Percentiles rank a stretch among this genome's conserved stretches.
Conservation (phyloP, 768 basidiomycete genomes). For the Boletus tomentosulus region DNA sequence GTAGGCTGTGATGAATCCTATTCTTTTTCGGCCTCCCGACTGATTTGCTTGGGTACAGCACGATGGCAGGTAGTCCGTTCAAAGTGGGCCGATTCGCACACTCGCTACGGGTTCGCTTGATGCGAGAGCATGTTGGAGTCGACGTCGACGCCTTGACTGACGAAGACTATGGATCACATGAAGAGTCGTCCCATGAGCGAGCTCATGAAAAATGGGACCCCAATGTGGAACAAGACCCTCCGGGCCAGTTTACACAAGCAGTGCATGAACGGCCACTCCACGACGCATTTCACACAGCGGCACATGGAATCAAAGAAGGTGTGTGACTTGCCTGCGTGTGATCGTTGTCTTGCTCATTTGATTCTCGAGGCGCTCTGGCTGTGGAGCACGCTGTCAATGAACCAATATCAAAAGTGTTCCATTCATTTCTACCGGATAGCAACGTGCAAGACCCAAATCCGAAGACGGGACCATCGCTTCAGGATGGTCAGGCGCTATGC, state of each 20-base stretch:
- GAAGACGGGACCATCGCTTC: conserved; percentile 34
- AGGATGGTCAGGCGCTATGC: conserved; percentile 50
- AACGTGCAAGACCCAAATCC: neutral
- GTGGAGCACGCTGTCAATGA: conserved; percentile 37
- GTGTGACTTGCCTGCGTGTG: conserved; percentile 2
- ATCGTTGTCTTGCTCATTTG: conserved; percentile 2
- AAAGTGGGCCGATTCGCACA: conserved; percentile 97
- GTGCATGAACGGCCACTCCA: conserved; percentile 33
- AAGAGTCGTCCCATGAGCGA: conserved; percentile 41
- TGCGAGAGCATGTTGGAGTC: conserved; percentile 95
- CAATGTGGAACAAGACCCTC: conserved; percentile 58
- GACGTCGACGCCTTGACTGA: conserved; percentile 88
- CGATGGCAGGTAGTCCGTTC: conserved; percentile 92
- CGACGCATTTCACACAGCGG: conserved; percentile 33
- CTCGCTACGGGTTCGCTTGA: conserved; percentile 85
- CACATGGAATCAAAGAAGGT: conserved; percentile 52
- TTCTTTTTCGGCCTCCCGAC: neutral
- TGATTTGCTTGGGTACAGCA: conserved; percentile 41
- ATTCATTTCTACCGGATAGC: conserved; percentile 24
- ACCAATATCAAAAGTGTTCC: conserved; percentile 34
- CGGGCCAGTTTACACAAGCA: conserved; percentile 42
- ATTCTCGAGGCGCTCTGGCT: conserved; percentile 37
- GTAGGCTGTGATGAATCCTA: conserved; percentile 38
- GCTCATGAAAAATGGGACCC: conserved; percentile 71
- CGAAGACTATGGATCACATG: conserved; percentile 58